Percentiles rank a stretch among this genome's conserved stretches.
phyloP scores from a whole-genome alignment of 2,329 filamentous ascomycete genomes.

The Talaromyces sp. region DNA sequence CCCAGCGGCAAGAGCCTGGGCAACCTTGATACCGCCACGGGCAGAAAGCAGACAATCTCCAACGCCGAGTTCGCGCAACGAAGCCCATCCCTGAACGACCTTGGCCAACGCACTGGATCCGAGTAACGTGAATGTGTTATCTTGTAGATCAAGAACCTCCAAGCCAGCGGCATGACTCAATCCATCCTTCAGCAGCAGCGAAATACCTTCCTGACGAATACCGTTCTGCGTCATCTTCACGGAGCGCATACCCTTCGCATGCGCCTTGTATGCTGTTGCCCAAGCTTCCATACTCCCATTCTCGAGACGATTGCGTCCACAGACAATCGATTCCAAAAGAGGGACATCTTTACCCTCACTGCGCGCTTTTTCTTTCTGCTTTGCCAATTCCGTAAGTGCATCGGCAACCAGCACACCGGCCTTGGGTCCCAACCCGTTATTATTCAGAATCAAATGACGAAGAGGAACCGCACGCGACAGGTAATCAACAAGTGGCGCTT shows the following conservation, averaged over 20 bases:
- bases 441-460: constrained; percentile 93
- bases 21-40: constrained; percentile 70
- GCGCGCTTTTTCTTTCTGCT: constrained; percentile 70
- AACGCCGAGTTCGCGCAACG: constrained; percentile 76
- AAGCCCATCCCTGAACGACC: constrained; percentile 68
- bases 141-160: constrained; percentile 80
- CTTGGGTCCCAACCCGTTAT: constrained; percentile 91
- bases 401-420: constrained; percentile 86
- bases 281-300: constrained; percentile 95
- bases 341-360: constrained; percentile 64
- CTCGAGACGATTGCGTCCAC: constrained; percentile 90
- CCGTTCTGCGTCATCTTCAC: constrained; percentile 99
- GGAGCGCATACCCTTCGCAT: constrained; percentile 68
- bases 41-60: constrained; percentile 80
- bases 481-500: constrained; percentile 88
- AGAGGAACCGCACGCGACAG: constrained; percentile 82
- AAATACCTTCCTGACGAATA: constrained; percentile 89
- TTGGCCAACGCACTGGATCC: constrained; percentile 74
- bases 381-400: constrained; percentile 74
- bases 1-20: constrained; percentile 65
- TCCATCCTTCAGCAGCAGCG: constrained; percentile 71
- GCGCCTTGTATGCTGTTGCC: constrained; percentile 79
- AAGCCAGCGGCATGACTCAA: constrained; percentile 65
- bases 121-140: constrained; percentile 87
- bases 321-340: constrained; percentile 91